phyloP scores from a whole-genome alignment of 2,329 filamentous ascomycete genomes.

The Ceratocystiopsis brevicomis region DNA sequence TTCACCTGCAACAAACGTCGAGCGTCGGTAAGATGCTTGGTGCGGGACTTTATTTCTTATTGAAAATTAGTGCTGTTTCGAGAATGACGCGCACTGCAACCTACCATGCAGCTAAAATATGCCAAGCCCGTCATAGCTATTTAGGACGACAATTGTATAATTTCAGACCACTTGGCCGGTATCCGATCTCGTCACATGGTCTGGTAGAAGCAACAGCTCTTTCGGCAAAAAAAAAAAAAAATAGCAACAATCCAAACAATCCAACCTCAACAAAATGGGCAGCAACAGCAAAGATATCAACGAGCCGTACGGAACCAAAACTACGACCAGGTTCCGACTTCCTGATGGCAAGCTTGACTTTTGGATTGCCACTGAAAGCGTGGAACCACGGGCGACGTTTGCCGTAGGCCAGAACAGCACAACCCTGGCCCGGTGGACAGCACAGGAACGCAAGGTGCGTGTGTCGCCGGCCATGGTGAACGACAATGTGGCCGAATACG shows the following conservation, averaged over 20 bases:
- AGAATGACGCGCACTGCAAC: no score
- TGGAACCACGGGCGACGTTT: not conserved
- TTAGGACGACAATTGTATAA: no score
- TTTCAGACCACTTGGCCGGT: no score
- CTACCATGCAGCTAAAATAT: no score
- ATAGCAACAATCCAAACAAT: no score
- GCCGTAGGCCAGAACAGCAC: conserved; percentile 2
- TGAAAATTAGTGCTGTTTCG: no score
- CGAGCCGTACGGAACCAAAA: not conserved
- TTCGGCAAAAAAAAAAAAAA: not conserved
- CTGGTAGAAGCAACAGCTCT: not conserved
- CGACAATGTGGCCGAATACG: conserved; percentile 6
- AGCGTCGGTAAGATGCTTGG: not conserved
- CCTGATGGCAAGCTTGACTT: conserved; percentile 6
- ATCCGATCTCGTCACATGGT: no score
- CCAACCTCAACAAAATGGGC: not conserved
- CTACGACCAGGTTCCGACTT: conserved; percentile 3
- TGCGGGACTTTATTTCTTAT: not conserved
- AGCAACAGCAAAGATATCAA: not conserved
- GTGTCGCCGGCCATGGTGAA: conserved; percentile 9
- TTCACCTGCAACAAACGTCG: no score
- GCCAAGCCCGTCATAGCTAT: no score
- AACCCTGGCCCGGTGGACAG: conserved; percentile 4
- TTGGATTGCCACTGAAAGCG: conserved; percentile 1
- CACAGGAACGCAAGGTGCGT: conserved; percentile 1